Percentiles rank a stretch among this genome's conserved stretches.
These are phyloP conservation scores for Jamesozyma rosinii DNA, from an alignment of 805 yeast genomes.

Conservation along the genomic window DNA sequence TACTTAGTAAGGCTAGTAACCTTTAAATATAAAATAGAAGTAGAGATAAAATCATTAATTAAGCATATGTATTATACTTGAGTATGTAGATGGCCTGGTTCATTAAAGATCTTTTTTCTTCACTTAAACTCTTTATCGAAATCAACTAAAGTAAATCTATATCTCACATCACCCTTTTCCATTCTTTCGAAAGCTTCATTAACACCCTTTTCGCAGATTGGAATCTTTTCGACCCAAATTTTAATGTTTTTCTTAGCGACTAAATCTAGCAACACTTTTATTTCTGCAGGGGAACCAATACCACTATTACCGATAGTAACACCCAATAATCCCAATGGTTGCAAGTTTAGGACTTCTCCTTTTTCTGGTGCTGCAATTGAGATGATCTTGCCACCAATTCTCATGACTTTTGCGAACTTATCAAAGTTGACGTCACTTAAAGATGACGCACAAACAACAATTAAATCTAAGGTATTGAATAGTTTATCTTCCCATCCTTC, in stretches of 20 bases:
- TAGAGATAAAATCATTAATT: too few species aligned
- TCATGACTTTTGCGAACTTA: slow-evolving; percentile 24
- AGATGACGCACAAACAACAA: slow-evolving; percentile 42
- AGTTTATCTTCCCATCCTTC: slow-evolving; percentile 33
- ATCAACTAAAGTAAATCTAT: slow-evolving; percentile 45
- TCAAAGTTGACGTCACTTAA: slow-evolving; percentile 34
- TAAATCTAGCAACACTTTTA: slow-evolving; percentile 38
- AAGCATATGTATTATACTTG: too few species aligned
- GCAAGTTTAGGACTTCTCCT: slow-evolving; percentile 8
- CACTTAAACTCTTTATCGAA: slow-evolving; percentile 32
- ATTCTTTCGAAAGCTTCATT: slow-evolving; percentile 40
- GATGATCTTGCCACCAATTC: slow-evolving; percentile 31
- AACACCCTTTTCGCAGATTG: slow-evolving; percentile 37
- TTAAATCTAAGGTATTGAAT: slow-evolving; percentile 35
- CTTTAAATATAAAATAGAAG: too few species aligned
- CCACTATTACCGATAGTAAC: slow-evolving; percentile 26
- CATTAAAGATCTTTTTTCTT: too few species aligned
- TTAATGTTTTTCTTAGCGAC: slow-evolving; percentile 39
- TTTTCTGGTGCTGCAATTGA: slow-evolving; percentile 21
- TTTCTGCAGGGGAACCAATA: slow-evolving; percentile 41
- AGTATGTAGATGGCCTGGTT: too few species aligned
- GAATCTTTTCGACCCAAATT: slow-evolving; percentile 46
- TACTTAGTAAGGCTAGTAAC: too few species aligned
- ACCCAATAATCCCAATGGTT: slow-evolving; percentile 16
- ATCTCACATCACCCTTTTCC: slow-evolving; percentile 42